These are phyloP conservation scores for Sporothrix inflata DNA, from an alignment of 2,329 filamentous ascomycete genomes.

Conservation along the genomic window DNA sequence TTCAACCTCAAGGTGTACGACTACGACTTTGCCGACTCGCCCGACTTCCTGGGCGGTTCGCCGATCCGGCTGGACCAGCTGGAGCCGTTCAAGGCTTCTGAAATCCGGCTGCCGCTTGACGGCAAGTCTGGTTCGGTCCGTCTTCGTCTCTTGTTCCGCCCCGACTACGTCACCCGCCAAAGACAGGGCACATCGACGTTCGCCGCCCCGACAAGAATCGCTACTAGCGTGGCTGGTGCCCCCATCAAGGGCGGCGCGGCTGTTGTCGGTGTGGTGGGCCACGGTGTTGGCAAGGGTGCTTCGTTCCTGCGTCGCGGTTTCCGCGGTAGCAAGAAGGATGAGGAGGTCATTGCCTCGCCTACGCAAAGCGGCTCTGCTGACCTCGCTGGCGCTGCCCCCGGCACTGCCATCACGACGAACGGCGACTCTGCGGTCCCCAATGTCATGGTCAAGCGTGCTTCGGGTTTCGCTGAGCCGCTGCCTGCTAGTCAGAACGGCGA, in stretches of 20 bases:
- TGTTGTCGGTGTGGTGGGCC: slow-evolving; percentile 71
- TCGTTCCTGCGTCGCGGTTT: slow-evolving; percentile 88
- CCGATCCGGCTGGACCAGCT: slow-evolving; percentile 76
- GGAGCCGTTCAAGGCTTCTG: slow-evolving; percentile 82
- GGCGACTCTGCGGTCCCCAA: slow-evolving; percentile 44
- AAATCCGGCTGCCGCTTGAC: slow-evolving; percentile 75
- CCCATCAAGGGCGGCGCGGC: slow-evolving; percentile 92
- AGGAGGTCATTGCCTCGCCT: slow-evolving; percentile 49
- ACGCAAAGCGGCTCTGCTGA: slow-evolving; percentile 10
- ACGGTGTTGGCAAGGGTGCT: slow-evolving; percentile 84
- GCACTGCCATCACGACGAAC: slow-evolving; percentile 49
- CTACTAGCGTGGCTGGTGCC: slow-evolving; percentile 77
- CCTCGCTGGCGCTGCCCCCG: slow-evolving; percentile 38
- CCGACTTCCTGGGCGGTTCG: slow-evolving; percentile 82
- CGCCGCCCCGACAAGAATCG: slow-evolving; percentile 88
- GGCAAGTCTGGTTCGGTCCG: slow-evolving; percentile 86
- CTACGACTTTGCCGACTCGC: slow-evolving; percentile 95
- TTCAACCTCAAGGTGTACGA: slow-evolving; percentile 87
- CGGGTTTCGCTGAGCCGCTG: slow-evolving; percentile 39
- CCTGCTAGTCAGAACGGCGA: slow-evolving; percentile 36
- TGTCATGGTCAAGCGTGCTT: slow-evolving; percentile 47
- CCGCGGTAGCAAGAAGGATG: slow-evolving; percentile 65
- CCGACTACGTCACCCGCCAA: slow-evolving; percentile 83
- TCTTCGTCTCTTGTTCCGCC: slow-evolving; percentile 86
- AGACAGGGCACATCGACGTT: slow-evolving; percentile 93